Evolutionary conservation across 2,329 filamentous ascomycete genomes (phyloP).

Genomic region (Botrytis fragariae): DNA sequence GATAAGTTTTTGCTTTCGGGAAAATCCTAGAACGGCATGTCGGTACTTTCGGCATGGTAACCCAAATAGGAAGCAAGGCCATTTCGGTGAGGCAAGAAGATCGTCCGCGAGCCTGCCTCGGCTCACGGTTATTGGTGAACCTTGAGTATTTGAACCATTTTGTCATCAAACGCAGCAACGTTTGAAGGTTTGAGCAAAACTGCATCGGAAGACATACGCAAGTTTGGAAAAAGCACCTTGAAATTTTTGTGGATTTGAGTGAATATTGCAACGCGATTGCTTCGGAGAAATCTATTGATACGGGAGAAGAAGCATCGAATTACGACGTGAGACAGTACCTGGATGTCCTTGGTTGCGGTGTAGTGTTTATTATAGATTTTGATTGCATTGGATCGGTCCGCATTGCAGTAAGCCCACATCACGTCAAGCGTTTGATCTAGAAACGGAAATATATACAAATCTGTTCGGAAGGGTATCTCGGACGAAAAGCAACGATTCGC

Average conservation of each 20-base stretch:
- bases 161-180: background rate
- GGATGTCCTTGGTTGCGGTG: slow-evolving; percentile 1
- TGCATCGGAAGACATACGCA: slow-evolving; percentile 3
- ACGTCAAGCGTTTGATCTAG: background rate
- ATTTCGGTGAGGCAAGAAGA: background rate
- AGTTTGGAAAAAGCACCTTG: slow-evolving; percentile 12
- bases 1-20: background rate
- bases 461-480: background rate
- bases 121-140: background rate
- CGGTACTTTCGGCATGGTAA: background rate
- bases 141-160: slow-evolving; percentile 2
- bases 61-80: slow-evolving; percentile 11
- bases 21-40: slow-evolving; percentile 6
- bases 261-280: slow-evolving; percentile 1
- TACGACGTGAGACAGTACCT: background rate
- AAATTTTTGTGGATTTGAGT: slow-evolving; percentile 15
- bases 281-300: slow-evolving; percentile 9
- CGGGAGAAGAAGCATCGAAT: background rate
- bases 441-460: slow-evolving; percentile 1
- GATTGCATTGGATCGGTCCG: background rate
- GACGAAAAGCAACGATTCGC: slow-evolving; percentile 16
- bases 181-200: slow-evolving; percentile 1
- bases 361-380: background rate
- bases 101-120: slow-evolving; percentile 3
- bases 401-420: slow-evolving; percentile 4